Evolutionary conservation across 352 stramenopile species (phyloP).

Genomic region (Peronospora destructor): DNA sequence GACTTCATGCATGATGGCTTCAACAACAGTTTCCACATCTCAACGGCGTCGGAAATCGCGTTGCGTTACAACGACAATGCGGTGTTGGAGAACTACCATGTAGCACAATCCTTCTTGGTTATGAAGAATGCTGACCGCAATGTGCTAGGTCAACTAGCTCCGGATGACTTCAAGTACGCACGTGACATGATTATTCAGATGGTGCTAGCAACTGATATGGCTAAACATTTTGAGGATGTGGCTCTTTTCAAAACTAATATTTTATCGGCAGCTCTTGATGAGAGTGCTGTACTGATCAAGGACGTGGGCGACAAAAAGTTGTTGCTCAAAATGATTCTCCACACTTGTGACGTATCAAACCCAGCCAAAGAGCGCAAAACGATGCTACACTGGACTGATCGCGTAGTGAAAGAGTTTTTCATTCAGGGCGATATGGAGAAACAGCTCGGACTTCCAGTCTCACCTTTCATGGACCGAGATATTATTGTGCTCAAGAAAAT

Average conservation of each 20-base stretch:
- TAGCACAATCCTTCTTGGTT: constrained; percentile 84
- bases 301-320: constrained; percentile 84
- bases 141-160: constrained; percentile 63
- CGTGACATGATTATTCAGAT: constrained; percentile 88
- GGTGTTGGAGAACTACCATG: constrained; percentile 86
- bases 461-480: constrained; percentile 90
- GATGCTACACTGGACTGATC: constrained; percentile 90
- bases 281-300: constrained; percentile 69
- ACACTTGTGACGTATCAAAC: constrained; percentile 93
- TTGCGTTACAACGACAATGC: constrained; percentile 86
- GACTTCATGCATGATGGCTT: constrained; percentile 88
- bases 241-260: constrained; percentile 86
- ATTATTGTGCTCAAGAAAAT: constrained; percentile 89
- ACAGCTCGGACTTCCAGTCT: constrained; percentile 78
- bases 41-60: constrained; percentile 77
- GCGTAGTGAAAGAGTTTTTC: constrained; percentile 94
- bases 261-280: constrained; percentile 49
- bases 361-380: constrained; percentile 82
- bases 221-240: constrained; percentile 85
- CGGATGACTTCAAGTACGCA: constrained; percentile 80
- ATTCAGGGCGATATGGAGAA: constrained; percentile 94
- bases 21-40: constrained; percentile 89
- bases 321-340: constrained; percentile 86
- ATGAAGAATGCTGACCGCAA: constrained; percentile 87
- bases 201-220: constrained; percentile 88